Evolutionary conservation across 164 flowering plant species (phyloP).

Genomic region (Vitis vinifera): DNA sequence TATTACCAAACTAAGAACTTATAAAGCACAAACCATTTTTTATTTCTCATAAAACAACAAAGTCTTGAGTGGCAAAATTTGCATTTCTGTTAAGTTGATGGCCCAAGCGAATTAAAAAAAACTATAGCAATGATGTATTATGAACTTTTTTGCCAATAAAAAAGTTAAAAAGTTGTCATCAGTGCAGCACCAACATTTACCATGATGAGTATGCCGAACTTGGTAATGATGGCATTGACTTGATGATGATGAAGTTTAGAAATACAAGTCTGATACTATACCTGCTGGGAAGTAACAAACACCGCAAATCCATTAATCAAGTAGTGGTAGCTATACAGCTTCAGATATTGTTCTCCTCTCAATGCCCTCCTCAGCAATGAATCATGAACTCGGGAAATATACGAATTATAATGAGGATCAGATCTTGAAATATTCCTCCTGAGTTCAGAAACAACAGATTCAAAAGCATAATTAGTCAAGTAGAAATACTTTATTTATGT

Average conservation of each 20-base stretch:
- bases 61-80: too few relatives aligned
- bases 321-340: slow-evolving; percentile 91
- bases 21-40: neutral
- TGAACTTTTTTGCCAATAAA: neutral
- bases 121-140: too few relatives aligned
- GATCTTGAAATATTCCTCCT: slow-evolving; percentile 60
- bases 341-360: slow-evolving; percentile 84
- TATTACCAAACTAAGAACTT: neutral
- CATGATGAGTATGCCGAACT: slow-evolving; percentile 8
- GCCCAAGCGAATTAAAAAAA: too few relatives aligned
- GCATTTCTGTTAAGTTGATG: too few relatives aligned
- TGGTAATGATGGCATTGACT: neutral
- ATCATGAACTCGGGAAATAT: slow-evolving; percentile 67
- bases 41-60: too few relatives aligned
- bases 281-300: slow-evolving; percentile 86
- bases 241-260: neutral
- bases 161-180: too few relatives aligned
- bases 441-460: slow-evolving; percentile 10
- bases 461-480: slow-evolving; percentile 9
- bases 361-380: slow-evolving; percentile 66
- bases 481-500: neutral
- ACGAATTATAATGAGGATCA: slow-evolving; percentile 37
- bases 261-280: slow-evolving; percentile 15
- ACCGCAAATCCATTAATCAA: slow-evolving; percentile 96
- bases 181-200: neutral